phyloP scores from a whole-genome alignment of 2,329 filamentous ascomycete genomes.

The Colletotrichum simmondsii region DNA sequence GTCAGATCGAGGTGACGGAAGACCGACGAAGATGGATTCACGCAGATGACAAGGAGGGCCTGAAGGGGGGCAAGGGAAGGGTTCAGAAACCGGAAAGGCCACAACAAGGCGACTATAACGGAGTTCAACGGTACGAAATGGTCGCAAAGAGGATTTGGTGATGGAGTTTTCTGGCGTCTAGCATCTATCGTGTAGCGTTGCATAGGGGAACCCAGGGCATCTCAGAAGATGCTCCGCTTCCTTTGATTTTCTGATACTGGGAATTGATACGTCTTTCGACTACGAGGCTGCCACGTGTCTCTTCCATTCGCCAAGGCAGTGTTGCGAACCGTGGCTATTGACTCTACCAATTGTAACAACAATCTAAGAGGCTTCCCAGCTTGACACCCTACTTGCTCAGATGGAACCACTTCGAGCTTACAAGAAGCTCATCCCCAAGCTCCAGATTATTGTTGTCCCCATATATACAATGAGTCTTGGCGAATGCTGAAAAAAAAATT shows the following conservation, averaged over 20 bases:
- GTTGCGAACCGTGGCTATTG: too few relatives aligned
- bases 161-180: not conserved
- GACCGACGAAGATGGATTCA: conserved; percentile 90
- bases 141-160: conserved; percentile 97
- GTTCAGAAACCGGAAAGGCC: conserved; percentile 68
- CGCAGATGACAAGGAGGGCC: conserved; percentile 80
- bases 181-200: not conserved
- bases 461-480: too few relatives aligned
- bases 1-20: conserved; percentile 87
- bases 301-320: too few relatives aligned
- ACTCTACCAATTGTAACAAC: too few relatives aligned
- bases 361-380: too few relatives aligned
- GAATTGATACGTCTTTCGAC: not conserved
- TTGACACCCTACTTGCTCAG: too few relatives aligned
- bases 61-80: conserved; percentile 63
- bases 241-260: not conserved
- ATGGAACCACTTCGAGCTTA: too few relatives aligned
- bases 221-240: not conserved
- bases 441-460: too few relatives aligned
- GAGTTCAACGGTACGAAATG: conserved; percentile 90
- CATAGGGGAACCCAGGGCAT: not conserved
- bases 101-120: conserved; percentile 61
- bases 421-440: too few relatives aligned
- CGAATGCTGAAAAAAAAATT: too few relatives aligned
- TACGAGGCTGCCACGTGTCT: too few relatives aligned